These are phyloP conservation scores for Huiozyma naganishii DNA, from an alignment of 805 yeast species.

Conservation along the genomic window DNA sequence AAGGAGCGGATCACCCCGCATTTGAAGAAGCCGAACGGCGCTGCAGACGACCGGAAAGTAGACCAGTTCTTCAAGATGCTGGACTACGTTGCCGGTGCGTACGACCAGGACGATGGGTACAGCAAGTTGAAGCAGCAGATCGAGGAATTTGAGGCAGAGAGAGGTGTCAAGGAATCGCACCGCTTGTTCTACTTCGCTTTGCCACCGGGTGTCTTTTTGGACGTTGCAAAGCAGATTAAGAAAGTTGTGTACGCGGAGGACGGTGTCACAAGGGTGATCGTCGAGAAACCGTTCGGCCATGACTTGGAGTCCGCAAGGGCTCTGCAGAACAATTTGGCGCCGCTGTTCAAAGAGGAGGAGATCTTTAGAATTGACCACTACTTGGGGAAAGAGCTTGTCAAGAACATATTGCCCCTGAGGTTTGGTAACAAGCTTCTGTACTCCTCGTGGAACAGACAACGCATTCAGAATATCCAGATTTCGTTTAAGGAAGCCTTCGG, in stretches of 20 bases:
- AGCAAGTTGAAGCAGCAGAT: slow-evolving; percentile 42
- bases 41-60: slow-evolving; percentile 31
- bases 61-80: slow-evolving; percentile 57
- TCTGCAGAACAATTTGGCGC: slow-evolving; percentile 67
- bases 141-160: slow-evolving; percentile 44
- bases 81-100: slow-evolving; percentile 64
- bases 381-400: slow-evolving; percentile 95
- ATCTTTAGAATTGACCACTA: slow-evolving; percentile 93
- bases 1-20: slow-evolving; percentile 51
- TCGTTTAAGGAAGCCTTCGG: slow-evolving; percentile 95
- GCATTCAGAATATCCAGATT: slow-evolving; percentile 71
- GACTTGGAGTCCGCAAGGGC: slow-evolving; percentile 71
- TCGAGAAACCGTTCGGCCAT: slow-evolving; percentile 96
- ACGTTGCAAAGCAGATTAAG: slow-evolving; percentile 66
- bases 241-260: slow-evolving; percentile 51
- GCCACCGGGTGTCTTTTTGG: slow-evolving; percentile 85
- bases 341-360: slow-evolving; percentile 87
- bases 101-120: slow-evolving; percentile 74
- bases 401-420: slow-evolving; percentile 78
- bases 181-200: slow-evolving; percentile 85
- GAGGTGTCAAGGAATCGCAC: slow-evolving; percentile 44
- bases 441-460: slow-evolving; percentile 78
- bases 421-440: slow-evolving; percentile 81
- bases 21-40: slow-evolving; percentile 44
- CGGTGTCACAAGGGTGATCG: slow-evolving; percentile 71